Evolutionary conservation across 805 yeast genomes (phyloP).

Genomic region (Wickerhamomyces chambardii): DNA sequence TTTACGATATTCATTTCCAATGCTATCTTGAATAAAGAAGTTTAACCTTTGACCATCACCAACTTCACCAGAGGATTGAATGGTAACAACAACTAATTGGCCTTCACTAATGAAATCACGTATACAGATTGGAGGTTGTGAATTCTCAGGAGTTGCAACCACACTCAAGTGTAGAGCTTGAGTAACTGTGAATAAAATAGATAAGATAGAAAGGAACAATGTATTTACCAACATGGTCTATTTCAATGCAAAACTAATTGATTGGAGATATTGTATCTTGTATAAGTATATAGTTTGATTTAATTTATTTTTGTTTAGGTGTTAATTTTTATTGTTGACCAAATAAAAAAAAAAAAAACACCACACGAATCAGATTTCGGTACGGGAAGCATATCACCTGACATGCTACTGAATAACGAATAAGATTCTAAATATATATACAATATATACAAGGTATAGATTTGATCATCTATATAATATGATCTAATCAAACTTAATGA

Average conservation of each 20-base stretch:
- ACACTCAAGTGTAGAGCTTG: constrained; percentile 43
- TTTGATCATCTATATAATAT: no score
- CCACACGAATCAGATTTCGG: no score
- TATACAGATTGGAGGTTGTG: constrained; percentile 64
- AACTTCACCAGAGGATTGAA: constrained; percentile 60
- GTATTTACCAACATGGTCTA: constrained; percentile 10
- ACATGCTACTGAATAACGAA: no score
- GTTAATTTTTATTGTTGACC: no score
- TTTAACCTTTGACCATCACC: constrained; percentile 86
- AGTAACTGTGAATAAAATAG: constrained; percentile 10
- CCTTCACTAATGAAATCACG: constrained; percentile 86
- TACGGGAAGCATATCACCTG: no score
- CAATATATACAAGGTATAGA: no score
- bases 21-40: constrained; percentile 60
- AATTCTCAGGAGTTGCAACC: constrained; percentile 29
- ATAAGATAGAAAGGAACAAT: constrained; percentile 5
- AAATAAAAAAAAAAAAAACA: no score
- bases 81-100: constrained; percentile 79
- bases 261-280: no score
- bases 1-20: constrained; percentile 80
- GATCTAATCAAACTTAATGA: constrained; percentile 10
- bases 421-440: no score
- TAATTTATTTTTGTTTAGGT: no score
- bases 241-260: no score
- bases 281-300: no score